Evolutionary conservation across 2,329 filamentous ascomycete genomes (phyloP).

Genomic region (Stenocarpella maydis): DNA sequence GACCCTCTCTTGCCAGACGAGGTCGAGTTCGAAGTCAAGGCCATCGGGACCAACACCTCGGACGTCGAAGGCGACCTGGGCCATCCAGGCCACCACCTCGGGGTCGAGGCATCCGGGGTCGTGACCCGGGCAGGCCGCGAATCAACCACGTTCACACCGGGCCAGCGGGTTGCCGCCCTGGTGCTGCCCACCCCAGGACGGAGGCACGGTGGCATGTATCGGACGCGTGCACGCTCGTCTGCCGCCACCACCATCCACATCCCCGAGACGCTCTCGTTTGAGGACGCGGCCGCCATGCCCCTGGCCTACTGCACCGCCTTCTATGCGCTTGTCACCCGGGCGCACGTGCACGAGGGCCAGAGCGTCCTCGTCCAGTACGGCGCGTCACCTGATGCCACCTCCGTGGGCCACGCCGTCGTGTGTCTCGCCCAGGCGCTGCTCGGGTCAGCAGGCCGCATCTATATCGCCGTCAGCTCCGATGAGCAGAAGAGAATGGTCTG

Average conservation of each 20-base stretch:
- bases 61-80: slow-evolving; percentile 45
- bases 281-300: slow-evolving; percentile 50
- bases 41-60: slow-evolving; percentile 44
- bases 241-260: slow-evolving; percentile 34
- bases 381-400: slow-evolving; percentile 34
- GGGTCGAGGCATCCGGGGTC: slow-evolving; percentile 41
- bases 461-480: slow-evolving; percentile 42
- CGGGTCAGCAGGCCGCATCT: slow-evolving; percentile 49
- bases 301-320: slow-evolving; percentile 52
- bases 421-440: slow-evolving; percentile 23
- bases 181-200: neutral
- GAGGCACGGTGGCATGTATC: neutral
- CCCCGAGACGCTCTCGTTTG: slow-evolving; percentile 43
- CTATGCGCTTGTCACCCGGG: slow-evolving; percentile 49
- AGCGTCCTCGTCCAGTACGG: slow-evolving; percentile 40
- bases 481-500: slow-evolving; percentile 43
- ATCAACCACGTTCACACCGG: slow-evolving; percentile 3
- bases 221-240: neutral
- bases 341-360: slow-evolving; percentile 48
- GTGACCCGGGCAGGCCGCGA: slow-evolving; percentile 35
- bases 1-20: slow-evolving; percentile 34
- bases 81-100: slow-evolving; percentile 40
- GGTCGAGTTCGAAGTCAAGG: slow-evolving; percentile 46
- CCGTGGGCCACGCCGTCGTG: slow-evolving; percentile 30
- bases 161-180: neutral